Evolutionary conservation across 2,329 filamentous ascomycete genomes (phyloP), one percentile per base, ranked within the genome.

Genomic region (Fusarium sp.): DNA sequence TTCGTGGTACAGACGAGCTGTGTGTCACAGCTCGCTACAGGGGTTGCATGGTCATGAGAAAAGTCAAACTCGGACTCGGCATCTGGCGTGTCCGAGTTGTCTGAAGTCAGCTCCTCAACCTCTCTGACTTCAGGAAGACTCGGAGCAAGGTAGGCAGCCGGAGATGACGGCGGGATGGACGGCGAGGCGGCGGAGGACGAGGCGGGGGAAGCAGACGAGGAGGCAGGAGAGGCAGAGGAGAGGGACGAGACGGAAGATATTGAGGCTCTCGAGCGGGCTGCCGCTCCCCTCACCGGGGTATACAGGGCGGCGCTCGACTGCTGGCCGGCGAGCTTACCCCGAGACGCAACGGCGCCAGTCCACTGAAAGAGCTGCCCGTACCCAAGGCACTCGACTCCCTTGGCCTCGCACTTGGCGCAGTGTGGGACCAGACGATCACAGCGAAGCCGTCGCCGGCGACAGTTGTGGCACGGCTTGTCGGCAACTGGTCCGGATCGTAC

Each of bases 281-380:
- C 39, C n/a, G 62, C 67, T 63, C 72, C 35, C 64, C 70, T 71
- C n/a, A 66, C 64, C 5, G 66, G 65, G 39, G 68, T 71, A 29
- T 77, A 80, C 20, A 81, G 62, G 16, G 81, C 76, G 31, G 82
- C 82, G 64, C 80, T 83, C 61, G 83, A 83, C 33, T 83, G 80
- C 71, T 83, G 81, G 20, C 84, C 83, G 29, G 84, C 84, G 27
- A 85, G 79, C 81, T 83, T 85, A 45, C 84, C 84, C 27, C 84
- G 80, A 48, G 82, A 84, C 14, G 84, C 84, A 35, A 85, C 82
- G 62, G 87, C 86, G 16, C 85, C 84, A 22, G 87, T 88, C 87
- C 88, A 89, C 54, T 86, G 82, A 60, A 88, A 87, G 43, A 89
- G 81, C 76, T 86, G 86, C 43, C 86, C 86, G 71, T 89, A 89